Conservation (phyloP, 768 basidiomycete species). For the Trametopsis cervina region DNA sequence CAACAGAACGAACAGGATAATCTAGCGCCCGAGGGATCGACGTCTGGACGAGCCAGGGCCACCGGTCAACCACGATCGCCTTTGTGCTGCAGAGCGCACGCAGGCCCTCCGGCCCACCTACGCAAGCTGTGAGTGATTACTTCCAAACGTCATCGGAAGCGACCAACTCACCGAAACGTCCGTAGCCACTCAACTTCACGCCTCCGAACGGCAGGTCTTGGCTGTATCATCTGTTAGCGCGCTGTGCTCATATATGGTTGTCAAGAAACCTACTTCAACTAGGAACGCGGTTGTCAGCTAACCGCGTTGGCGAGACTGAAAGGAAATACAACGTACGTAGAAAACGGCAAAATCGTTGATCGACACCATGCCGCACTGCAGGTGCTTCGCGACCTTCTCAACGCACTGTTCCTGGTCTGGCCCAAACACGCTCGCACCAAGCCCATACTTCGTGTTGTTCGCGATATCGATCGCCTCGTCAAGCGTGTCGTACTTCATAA, state of each 20-base stretch:
- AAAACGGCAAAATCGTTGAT: constrained; percentile 92
- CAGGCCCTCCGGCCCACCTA: constrained; percentile 91
- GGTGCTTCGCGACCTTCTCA: constrained; percentile 65
- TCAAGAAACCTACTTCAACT: constrained; percentile 57
- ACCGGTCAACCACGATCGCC: constrained; percentile 79
- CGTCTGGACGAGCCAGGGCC: constrained; percentile 79
- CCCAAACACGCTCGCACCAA: constrained; percentile 94
- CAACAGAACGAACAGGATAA: constrained; percentile 74
- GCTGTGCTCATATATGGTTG: constrained; percentile 4
- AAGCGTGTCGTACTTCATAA: constrained; percentile 78
- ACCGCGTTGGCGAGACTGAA: neutral
- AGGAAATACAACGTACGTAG: constrained; percentile 47
- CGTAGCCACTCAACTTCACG: constrained; percentile 85
- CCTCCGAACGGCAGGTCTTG: constrained; percentile 97
- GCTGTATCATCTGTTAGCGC: constrained; percentile 31
- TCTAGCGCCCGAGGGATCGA: constrained; percentile 80
- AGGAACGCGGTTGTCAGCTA: constrained; percentile 14
- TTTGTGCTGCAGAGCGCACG: constrained; percentile 85
- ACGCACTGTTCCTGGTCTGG: constrained; percentile 68
- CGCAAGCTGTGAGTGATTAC: constrained; percentile 6
- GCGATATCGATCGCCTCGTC: constrained; percentile 86
- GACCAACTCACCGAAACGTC: constrained; percentile 67
- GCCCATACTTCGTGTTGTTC: constrained; percentile 81
- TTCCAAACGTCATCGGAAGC: constrained; percentile 5
- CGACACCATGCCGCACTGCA: constrained; percentile 96